Base-by-base conservation (phyloP, 306 rosid species). In the Sicyos baderoa region DNA sequence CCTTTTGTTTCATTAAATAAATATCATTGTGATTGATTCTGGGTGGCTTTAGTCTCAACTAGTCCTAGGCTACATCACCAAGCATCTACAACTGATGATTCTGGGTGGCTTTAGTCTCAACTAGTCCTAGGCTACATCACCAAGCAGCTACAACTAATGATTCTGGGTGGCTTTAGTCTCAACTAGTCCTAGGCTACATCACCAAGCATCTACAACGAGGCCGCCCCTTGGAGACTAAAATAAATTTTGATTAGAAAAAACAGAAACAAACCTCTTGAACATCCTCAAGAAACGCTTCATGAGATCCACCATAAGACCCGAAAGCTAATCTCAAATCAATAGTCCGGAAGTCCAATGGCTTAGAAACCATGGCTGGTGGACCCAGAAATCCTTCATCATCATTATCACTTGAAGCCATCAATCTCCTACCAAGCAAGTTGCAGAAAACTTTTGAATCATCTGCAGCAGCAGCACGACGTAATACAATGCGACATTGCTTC, bases 361-460 rank as follows among this genome's bases (percentile, higher is more conserved):
- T 85, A 21, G 96, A 80, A 64, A 94, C 96, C 99, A 90, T 88
- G 54, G 91, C 97, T 3, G 97, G 97, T 27, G 87, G 77, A 19
- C 99, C 99, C 68, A 94, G 96, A 86, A 94, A 87, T 67, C 97
- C 99, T 82, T 90, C 99, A 72, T 94, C 99, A 82, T 90, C 99
- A 54, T 90, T 94, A 80, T 94, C 99, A n/a, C 88, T 81, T 58
- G 88, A 90, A 85, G 81, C 84, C 73, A 81, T 80, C 73, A 88
- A 78, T 77, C 90, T 94, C 85, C 90, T 86, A 54, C 96, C 99
- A 73, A 94, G 81, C 87, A 94, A 91, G 86, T 88, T 94, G 81
- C 99, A 94, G 77, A 94, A 94, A 65, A 85, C 86, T 83, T 90
- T 85, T 49, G 83, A 74, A 82, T 90, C 97, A 79, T 94, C 99